These are phyloP conservation scores for Penicillium polonicum DNA, from an alignment of 2,329 filamentous ascomycete genomes.

Conservation along the genomic window DNA sequence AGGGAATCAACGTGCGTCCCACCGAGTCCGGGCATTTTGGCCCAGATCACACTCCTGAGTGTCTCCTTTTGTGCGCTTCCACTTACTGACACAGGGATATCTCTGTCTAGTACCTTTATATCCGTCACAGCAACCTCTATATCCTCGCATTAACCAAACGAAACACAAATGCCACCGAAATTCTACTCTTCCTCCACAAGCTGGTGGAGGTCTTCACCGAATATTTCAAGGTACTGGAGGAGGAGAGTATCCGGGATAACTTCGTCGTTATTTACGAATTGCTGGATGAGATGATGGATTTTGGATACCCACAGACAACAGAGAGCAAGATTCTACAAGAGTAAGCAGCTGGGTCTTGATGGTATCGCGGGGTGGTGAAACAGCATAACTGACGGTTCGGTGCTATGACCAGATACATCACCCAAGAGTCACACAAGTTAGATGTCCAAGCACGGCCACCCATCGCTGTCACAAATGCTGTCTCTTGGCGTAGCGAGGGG, in stretches of 20 bases:
- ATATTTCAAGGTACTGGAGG: constrained; percentile 98
- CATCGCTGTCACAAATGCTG: constrained; percentile 96
- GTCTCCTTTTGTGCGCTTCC: constrained; percentile 15
- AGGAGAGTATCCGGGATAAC: constrained; percentile 98
- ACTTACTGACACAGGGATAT: constrained; percentile 12
- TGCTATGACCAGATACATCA: constrained; percentile 68
- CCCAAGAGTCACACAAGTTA: constrained; percentile 97
- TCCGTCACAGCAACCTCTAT: constrained; percentile 98
- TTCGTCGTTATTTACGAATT: constrained; percentile 99
- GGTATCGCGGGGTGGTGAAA: neutral
- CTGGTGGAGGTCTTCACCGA: constrained; percentile 98
- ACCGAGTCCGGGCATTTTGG: neutral
- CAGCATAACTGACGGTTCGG: constrained; percentile 1
- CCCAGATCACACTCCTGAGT: constrained; percentile 5
- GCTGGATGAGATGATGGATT: constrained; percentile 99
- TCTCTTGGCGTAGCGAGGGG: constrained; percentile 96
- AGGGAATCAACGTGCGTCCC: constrained; percentile 87
- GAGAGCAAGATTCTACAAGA: constrained; percentile 98
- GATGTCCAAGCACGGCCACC: constrained; percentile 94
- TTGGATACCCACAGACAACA: constrained; percentile 97
- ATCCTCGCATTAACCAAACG: constrained; percentile 96
- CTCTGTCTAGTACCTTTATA: constrained; percentile 81
- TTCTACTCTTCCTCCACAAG: constrained; percentile 96
- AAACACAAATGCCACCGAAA: constrained; percentile 98
- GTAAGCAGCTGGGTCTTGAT: constrained; percentile 38